Conservation (phyloP, 768 basidiomycete species). For the Russula olivacea region DNA sequence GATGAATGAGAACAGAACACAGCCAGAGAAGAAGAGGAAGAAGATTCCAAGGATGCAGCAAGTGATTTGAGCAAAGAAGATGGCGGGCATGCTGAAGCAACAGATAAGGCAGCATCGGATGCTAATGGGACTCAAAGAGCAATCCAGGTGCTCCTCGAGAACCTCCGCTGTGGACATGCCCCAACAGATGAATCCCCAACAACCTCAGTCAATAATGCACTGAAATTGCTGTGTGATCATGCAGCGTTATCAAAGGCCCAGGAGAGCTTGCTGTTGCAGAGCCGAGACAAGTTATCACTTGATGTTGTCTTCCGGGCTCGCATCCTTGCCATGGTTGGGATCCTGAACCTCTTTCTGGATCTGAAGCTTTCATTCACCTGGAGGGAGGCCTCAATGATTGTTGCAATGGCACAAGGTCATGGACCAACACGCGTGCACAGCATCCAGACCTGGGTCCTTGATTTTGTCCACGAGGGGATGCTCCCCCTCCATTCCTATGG, state of each 20-base stretch:
- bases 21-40: too few relatives aligned
- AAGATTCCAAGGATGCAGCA: too few relatives aligned
- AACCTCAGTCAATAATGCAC: not conserved
- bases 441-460: not conserved
- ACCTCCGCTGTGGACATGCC: not conserved
- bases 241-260: not conserved
- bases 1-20: too few relatives aligned
- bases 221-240: not conserved
- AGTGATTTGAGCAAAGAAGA: not conserved
- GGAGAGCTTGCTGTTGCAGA: not conserved
- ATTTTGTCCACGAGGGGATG: not conserved
- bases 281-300: too few relatives aligned
- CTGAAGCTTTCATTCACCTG: not conserved
- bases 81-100: not conserved
- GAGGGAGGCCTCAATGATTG: not conserved
- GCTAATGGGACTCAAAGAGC: not conserved
- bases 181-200: not conserved
- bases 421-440: rapidly evolving
- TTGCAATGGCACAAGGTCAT: not conserved
- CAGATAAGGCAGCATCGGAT: not conserved
- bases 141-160: not conserved
- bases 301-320: not conserved
- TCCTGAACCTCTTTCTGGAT: not conserved
- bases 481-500: not conserved
- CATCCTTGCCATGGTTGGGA: not conserved